Conservation (phyloP, 108 stramenopile species). For the Cyclotella kingstonii region DNA sequence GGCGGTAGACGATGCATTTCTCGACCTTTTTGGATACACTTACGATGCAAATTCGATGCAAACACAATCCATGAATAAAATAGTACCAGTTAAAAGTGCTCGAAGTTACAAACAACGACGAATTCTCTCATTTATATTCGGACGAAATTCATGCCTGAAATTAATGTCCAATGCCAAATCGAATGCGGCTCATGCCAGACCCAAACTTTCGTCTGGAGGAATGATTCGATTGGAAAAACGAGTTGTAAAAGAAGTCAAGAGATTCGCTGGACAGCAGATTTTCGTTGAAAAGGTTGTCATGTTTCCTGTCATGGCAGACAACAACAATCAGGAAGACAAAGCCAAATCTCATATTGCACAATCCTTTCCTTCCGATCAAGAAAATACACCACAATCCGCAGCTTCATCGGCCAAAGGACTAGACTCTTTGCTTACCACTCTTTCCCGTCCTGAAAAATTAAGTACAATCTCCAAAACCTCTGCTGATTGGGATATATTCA, state of each 20-base stretch:
- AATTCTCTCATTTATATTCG: conserved; percentile 61
- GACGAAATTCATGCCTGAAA: conserved; percentile 19
- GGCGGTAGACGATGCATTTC: conserved; percentile 74
- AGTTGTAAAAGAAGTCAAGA: conserved; percentile 42
- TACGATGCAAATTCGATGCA: conserved; percentile 23
- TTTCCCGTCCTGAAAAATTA: conserved; percentile 67
- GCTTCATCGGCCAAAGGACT: conserved; percentile 34
- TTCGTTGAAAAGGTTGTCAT: conserved; percentile 38
- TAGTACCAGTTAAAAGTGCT: conserved; percentile 7
- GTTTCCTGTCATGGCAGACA: conserved; percentile 22
- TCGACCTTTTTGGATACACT: conserved; percentile 67
- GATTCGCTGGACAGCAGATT: conserved; percentile 55
- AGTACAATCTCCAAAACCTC: conserved; percentile 83
- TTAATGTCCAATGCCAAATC: conserved; percentile 13
- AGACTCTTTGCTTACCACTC: conserved; percentile 62
- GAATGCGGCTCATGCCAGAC: conserved; percentile 21
- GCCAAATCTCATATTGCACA: no score
- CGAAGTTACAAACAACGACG: conserved; percentile 16
- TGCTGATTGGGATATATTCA: conserved; percentile 90
- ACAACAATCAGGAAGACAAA: background rate
- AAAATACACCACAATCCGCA: conserved; percentile 2
- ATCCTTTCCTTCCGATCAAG: no score
- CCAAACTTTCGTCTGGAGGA: conserved; percentile 26
- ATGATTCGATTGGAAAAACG: conserved; percentile 41
- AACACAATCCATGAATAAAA: conserved; percentile 1